These are phyloP conservation scores for Poa pratensis DNA, from an alignment of 176 grass and related monocot species.

Conservation along the genomic window DNA sequence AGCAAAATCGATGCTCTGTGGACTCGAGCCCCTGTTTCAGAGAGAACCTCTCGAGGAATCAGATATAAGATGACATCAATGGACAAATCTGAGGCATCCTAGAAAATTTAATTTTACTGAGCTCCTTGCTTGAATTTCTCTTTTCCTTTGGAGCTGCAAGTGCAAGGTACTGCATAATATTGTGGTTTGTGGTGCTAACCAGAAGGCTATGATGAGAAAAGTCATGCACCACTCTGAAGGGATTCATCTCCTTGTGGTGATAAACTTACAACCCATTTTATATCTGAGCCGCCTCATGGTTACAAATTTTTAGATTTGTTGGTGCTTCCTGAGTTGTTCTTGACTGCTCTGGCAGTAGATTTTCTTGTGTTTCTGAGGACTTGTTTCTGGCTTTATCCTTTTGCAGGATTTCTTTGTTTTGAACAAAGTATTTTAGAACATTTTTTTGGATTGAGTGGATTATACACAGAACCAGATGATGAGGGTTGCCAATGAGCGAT, in stretches of 20 bases:
- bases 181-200: not conserved
- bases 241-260: slow-evolving; percentile 45
- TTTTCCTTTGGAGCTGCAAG: not conserved
- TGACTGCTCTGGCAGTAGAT: not conserved
- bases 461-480: slow-evolving; percentile 38
- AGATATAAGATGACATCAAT: slow-evolving; percentile 23
- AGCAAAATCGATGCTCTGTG: slow-evolving; percentile 59
- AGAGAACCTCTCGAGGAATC: slow-evolving; percentile 17
- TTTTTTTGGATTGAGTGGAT: not conserved
- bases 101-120: not conserved
- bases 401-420: not conserved
- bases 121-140: not conserved
- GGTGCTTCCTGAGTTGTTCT: too few relatives aligned
- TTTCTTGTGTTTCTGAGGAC: too few relatives aligned
- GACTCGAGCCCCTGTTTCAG: slow-evolving; percentile 10
- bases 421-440: not conserved
- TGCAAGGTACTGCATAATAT: too few relatives aligned
- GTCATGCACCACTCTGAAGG: slow-evolving; percentile 68
- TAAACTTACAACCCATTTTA: slow-evolving; percentile 55
- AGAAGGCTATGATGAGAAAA: slow-evolving; percentile 46
- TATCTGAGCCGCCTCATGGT: slow-evolving; percentile 39
- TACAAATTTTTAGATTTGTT: too few relatives aligned
- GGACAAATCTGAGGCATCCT: not conserved
- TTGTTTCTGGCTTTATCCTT: not conserved
- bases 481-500: slow-evolving; percentile 33